Conservation (phyloP, 2,329 filamentous ascomycete species). For the Penicillium concentricum region DNA sequence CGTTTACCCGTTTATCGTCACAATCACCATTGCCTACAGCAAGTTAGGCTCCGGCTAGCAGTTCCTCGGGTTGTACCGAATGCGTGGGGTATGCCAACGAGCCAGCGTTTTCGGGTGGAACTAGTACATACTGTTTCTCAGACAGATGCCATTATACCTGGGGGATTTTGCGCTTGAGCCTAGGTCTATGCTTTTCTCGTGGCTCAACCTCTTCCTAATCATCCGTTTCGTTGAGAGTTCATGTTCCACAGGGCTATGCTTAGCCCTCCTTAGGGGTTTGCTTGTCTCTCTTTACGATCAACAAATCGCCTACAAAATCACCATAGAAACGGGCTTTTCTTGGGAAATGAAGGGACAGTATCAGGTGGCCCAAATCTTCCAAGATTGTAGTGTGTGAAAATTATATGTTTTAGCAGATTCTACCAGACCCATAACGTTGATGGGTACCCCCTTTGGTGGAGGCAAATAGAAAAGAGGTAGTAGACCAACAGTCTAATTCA, state of each 20-base stretch:
- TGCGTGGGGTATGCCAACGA: constrained; percentile 9
- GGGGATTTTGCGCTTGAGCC: constrained; percentile 7
- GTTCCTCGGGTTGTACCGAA: constrained; percentile 7
- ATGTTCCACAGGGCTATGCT: constrained; percentile 4
- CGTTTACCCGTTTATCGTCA: constrained; percentile 1
- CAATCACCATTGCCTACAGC: constrained; percentile 3
- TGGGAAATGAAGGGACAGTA: too few relatives aligned
- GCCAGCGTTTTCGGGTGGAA: constrained; percentile 6
- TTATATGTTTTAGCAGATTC: not conserved
- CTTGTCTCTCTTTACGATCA: too few relatives aligned
- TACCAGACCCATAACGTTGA: not conserved
- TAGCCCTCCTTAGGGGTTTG: too few relatives aligned
- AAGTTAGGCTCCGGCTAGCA: not conserved
- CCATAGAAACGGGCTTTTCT: too few relatives aligned
- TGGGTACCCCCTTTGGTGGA: not conserved
- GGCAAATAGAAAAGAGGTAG: not conserved
- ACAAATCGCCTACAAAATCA: too few relatives aligned
- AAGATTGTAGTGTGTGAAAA: too few relatives aligned
- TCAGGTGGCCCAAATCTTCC: too few relatives aligned
- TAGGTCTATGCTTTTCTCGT: constrained; percentile 11
- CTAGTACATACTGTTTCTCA: constrained; percentile 13
- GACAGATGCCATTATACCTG: constrained; percentile 15
- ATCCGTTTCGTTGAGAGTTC: constrained; percentile 10
- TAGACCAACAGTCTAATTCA: not conserved
- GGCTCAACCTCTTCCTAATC: constrained; percentile 11